These are phyloP conservation scores for Tricholoma sp. DNA, from an alignment of 768 basidiomycete species.

Conservation along the genomic window DNA sequence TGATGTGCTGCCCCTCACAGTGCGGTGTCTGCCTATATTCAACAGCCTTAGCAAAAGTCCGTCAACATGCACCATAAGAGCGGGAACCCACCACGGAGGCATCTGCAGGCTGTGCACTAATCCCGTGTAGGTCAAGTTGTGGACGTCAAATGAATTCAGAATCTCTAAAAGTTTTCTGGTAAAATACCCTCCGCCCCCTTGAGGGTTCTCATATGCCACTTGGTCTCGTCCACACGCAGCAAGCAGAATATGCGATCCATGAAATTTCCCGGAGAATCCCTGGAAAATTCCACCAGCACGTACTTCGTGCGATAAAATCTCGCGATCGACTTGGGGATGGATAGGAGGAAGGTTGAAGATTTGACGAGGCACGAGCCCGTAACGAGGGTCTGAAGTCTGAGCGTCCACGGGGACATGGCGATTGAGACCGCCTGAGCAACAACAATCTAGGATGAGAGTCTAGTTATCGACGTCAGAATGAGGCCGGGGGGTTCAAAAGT, in stretches of 20 bases:
- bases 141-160: slow-evolving; percentile 17
- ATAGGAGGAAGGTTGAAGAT: slow-evolving; percentile 23
- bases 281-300: slow-evolving; percentile 11
- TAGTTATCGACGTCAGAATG: slow-evolving; percentile 9
- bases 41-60: not conserved
- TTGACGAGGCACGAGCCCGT: slow-evolving; percentile 17
- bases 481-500: not conserved
- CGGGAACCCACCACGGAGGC: slow-evolving; percentile 19
- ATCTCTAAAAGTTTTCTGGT: slow-evolving; percentile 24
- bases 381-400: not conserved
- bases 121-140: slow-evolving; percentile 25
- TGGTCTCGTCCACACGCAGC: slow-evolving; percentile 37
- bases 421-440: slow-evolving; percentile 34
- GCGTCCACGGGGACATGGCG: slow-evolving; percentile 10
- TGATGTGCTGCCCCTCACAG: slow-evolving; percentile 28
- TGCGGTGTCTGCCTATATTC: slow-evolving; percentile 29
- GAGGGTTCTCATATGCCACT: slow-evolving; percentile 25
- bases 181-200: slow-evolving; percentile 23
- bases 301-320: slow-evolving; percentile 15
- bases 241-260: slow-evolving; percentile 35
- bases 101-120: slow-evolving; percentile 28
- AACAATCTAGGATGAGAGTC: slow-evolving; percentile 45
- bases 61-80: not conserved
- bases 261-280: slow-evolving; percentile 21
- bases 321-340: slow-evolving; percentile 19